Conservation (phyloP, 768 basidiomycete species). For the Mycena filopes region DNA sequence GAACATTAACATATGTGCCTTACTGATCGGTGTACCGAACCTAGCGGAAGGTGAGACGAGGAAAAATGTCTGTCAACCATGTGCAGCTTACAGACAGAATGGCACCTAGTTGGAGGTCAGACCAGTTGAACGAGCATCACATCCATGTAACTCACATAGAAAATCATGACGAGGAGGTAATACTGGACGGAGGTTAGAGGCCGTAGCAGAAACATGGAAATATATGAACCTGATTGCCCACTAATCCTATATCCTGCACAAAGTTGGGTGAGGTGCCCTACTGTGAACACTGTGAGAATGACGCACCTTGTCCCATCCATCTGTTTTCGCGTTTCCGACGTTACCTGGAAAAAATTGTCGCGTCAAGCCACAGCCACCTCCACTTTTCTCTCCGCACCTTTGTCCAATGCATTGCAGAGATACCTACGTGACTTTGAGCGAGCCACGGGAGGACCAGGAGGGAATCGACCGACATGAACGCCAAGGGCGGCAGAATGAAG, state of each 20-base stretch:
- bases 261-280: background rate
- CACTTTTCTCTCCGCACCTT: slow-evolving; percentile 31
- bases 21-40: slow-evolving; percentile 59
- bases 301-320: slow-evolving; percentile 57
- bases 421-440: slow-evolving; percentile 44
- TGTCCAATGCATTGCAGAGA: slow-evolving; percentile 60
- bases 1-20: no score
- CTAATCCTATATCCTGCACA: slow-evolving; percentile 51
- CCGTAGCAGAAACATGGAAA: background rate
- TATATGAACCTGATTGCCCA: slow-evolving; percentile 53
- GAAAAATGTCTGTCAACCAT: background rate
- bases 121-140: background rate
- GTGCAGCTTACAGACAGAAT: slow-evolving; percentile 54
- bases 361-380: no score
- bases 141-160: slow-evolving; percentile 46
- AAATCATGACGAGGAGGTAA: slow-evolving; percentile 60
- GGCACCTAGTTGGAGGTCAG: slow-evolving; percentile 45
- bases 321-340: slow-evolving; percentile 64
- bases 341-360: slow-evolving; percentile 44
- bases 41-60: slow-evolving; percentile 35
- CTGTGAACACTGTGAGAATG: background rate
- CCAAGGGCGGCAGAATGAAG: slow-evolving; percentile 53
- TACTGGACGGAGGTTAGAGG: slow-evolving; percentile 44
- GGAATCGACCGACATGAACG: slow-evolving; percentile 49
- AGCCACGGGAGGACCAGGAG: no score